These are phyloP conservation scores for Stephania japonica DNA, from an alignment of 164 flowering plant genomes.

Conservation along the genomic window DNA sequence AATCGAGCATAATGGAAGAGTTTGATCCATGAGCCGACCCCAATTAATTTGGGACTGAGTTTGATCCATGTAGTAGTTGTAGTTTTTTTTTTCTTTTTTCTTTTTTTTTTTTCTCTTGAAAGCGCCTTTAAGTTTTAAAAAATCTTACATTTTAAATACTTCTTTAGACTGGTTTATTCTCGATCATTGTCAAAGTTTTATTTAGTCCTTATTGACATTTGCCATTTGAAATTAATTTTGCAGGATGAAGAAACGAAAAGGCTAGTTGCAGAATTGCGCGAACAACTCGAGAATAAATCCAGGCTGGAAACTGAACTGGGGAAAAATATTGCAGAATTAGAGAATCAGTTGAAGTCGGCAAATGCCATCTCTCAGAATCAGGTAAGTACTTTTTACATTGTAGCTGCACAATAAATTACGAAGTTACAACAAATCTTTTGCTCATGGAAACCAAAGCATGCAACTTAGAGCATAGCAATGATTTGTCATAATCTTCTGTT, in stretches of 20 bases:
- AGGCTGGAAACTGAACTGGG: slow-evolving; percentile 22
- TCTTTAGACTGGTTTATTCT: not conserved
- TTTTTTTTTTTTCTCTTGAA: not conserved
- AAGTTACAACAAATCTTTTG: not conserved
- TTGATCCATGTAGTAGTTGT: too few relatives aligned
- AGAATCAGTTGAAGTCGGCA: slow-evolving; percentile 26
- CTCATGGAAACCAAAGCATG: not conserved
- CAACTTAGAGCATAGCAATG: not conserved
- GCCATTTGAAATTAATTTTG: not conserved
- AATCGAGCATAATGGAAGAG: too few relatives aligned
- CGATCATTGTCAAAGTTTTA: not conserved
- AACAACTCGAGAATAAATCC: slow-evolving; percentile 18
- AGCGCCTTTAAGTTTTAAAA: not conserved
- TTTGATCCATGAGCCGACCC: too few relatives aligned
- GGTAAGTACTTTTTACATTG: slow-evolving; percentile 16
- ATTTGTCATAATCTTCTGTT: not conserved
- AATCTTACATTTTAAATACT: not conserved
- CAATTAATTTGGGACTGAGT: too few relatives aligned
- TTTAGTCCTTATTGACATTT: not conserved
- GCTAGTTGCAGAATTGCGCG: slow-evolving; percentile 21
- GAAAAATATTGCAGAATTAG: slow-evolving; percentile 29
- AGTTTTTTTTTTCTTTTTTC: too few relatives aligned
- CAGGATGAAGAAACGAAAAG: slow-evolving; percentile 28
- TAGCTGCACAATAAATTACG: too few relatives aligned
- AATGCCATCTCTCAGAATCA: slow-evolving; percentile 15